These are phyloP conservation scores for Vigna mungo DNA, from an alignment of 306 rosid species.

Conservation along the genomic window DNA sequence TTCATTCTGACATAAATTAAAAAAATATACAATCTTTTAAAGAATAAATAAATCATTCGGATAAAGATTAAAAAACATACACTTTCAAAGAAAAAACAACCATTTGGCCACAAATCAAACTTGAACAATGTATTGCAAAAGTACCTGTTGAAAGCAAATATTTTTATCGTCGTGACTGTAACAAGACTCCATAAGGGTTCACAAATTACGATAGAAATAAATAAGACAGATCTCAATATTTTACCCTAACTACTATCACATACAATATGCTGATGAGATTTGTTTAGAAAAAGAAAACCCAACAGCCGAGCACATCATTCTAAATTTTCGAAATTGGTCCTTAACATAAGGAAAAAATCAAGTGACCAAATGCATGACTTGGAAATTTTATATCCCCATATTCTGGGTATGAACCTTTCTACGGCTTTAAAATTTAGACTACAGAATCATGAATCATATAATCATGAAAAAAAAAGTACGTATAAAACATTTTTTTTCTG, in stretches of 20 bases:
- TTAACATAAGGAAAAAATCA: not conserved
- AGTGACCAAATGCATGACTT: not conserved
- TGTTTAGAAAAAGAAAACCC: not conserved
- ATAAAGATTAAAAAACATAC: too few relatives aligned
- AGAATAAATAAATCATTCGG: too few relatives aligned
- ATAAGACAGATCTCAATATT: not conserved
- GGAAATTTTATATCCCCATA: not conserved
- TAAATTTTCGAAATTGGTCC: not conserved
- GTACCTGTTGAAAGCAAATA: too few relatives aligned
- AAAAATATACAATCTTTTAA: too few relatives aligned
- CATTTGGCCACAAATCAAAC: not conserved
- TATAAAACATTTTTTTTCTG: not conserved
- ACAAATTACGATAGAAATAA: not conserved
- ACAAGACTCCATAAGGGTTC: not conserved
- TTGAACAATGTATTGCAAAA: not conserved
- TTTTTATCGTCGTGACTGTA: not conserved
- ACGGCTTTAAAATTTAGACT: not conserved
- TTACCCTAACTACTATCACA: not conserved
- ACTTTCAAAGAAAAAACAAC: too few relatives aligned
- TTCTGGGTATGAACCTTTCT: not conserved
- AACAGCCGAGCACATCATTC: not conserved
- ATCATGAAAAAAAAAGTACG: not conserved
- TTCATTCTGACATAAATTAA: too few relatives aligned
- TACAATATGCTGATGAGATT: not conserved
- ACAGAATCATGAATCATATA: slow-evolving; percentile 15